phyloP scores from a whole-genome alignment of 352 stramenopile genomes.

The Blastocystis sp. region DNA sequence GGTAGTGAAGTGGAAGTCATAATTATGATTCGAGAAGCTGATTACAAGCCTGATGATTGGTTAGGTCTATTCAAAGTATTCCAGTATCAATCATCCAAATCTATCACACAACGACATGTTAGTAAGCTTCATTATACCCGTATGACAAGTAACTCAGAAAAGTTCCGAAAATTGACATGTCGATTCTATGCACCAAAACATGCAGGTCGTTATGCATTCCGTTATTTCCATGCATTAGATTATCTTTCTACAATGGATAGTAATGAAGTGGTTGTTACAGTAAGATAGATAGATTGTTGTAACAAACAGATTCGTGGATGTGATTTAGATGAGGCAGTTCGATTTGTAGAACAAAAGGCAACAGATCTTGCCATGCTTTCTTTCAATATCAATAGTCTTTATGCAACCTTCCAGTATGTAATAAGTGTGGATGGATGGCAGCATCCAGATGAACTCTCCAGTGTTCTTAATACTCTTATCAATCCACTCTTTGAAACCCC shows the following conservation, averaged over 20 bases:
- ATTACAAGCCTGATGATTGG: neutral
- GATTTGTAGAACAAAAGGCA: constrained; percentile 30
- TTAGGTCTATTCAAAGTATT: constrained; percentile 16
- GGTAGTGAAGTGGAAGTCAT: constrained; percentile 4
- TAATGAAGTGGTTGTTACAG: constrained; percentile 39
- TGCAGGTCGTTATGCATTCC: constrained; percentile 13
- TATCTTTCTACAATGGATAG: neutral
- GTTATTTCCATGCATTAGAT: constrained; percentile 18
- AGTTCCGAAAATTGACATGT: constrained; percentile 31
- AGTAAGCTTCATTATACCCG: constrained; percentile 1
- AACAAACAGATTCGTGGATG: constrained; percentile 13
- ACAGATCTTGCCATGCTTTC: neutral
- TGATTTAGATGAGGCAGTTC: constrained; percentile 34
- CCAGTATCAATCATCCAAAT: constrained; percentile 15
- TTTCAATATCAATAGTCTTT: constrained; percentile 47
- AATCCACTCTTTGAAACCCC: neutral
- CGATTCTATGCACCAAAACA: constrained; percentile 53
- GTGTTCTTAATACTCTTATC: neutral
- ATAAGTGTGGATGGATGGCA: constrained; percentile 17
- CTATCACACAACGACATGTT: constrained; percentile 25
- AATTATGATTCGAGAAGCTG: neutral
- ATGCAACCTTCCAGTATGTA: constrained; percentile 32
- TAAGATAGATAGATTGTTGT: neutral
- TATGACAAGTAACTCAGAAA: neutral
- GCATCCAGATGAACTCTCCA: neutral